These are phyloP conservation scores for Neurospora tetraspora DNA, from an alignment of 495 filamentous ascomycete species.

Conservation along the genomic window DNA sequence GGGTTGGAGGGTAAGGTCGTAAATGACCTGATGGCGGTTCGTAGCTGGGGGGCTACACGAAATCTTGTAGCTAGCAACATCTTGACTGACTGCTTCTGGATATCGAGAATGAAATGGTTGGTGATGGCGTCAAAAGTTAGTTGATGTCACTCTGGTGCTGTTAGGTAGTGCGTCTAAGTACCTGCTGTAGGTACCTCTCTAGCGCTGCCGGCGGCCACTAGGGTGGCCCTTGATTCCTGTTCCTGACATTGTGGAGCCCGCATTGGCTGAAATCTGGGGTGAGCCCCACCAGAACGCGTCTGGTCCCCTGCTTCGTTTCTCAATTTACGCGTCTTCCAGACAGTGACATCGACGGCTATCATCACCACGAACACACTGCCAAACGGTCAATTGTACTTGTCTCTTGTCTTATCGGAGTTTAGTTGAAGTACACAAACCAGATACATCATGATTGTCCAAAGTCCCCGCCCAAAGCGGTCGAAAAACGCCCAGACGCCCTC, in stretches of 20 bases:
- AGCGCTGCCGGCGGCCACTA: slow-evolving; percentile 7
- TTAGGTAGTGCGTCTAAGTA: background rate
- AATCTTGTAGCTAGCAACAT: slow-evolving; percentile 2
- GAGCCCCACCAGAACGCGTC: slow-evolving; percentile 21
- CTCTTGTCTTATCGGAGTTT: too few species aligned
- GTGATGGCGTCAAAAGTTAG: background rate
- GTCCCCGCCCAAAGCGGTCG: slow-evolving; percentile 13
- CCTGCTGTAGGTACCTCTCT: background rate
- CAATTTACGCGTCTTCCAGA: slow-evolving; percentile 22
- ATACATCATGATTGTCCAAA: slow-evolving; percentile 19
- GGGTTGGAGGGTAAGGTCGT: slow-evolving; percentile 34
- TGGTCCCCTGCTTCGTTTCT: slow-evolving; percentile 8
- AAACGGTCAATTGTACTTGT: background rate
- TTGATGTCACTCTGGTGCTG: background rate
- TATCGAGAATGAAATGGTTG: background rate
- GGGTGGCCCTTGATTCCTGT: background rate
- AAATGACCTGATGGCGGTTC: slow-evolving; percentile 7
- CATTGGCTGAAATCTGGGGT: background rate
- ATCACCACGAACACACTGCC: background rate
- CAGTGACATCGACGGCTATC: background rate
- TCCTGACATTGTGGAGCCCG: background rate
- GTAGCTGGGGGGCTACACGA: slow-evolving; percentile 1
- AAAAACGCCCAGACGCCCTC: slow-evolving; percentile 8
- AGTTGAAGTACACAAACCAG: background rate
- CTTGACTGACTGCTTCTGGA: too few species aligned